Conservation (phyloP, 306 rosid species). For the Casuarina equisetifolia region DNA sequence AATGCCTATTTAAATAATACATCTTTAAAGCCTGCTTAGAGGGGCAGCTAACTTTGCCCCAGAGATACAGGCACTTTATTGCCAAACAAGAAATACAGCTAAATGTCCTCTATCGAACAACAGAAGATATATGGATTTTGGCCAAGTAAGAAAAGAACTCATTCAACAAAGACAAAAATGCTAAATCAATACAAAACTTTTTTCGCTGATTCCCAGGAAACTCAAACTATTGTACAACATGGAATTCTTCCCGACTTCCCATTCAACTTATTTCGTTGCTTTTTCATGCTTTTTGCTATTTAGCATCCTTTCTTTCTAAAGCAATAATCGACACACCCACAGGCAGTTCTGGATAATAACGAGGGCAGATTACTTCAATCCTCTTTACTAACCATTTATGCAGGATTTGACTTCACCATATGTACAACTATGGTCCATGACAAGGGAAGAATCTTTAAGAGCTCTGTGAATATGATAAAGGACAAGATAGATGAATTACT, state of each 20-base stretch:
- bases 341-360: not conserved
- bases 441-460: not conserved
- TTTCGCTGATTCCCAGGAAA: not conserved
- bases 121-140: no score
- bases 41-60: not conserved
- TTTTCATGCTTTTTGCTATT: no score
- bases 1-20: not conserved
- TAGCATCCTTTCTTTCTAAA: not conserved
- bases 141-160: not conserved
- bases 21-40: not conserved
- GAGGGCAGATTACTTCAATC: not conserved
- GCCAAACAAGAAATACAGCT: not conserved
- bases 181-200: not conserved
- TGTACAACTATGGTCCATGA: not conserved
- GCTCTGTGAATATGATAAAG: not conserved
- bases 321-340: no score
- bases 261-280: no score
- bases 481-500: not conserved
- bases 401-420: not conserved
- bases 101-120: no score
- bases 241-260: no score
- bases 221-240: not conserved
- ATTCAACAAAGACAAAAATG: not conserved
- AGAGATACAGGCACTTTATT: not conserved
- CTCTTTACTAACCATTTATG: no score